Evolutionary conservation across 108 stramenopile species (phyloP), one percentile per base, ranked within the genome.

Genomic region (Nannochloropsis gaditana): DNA sequence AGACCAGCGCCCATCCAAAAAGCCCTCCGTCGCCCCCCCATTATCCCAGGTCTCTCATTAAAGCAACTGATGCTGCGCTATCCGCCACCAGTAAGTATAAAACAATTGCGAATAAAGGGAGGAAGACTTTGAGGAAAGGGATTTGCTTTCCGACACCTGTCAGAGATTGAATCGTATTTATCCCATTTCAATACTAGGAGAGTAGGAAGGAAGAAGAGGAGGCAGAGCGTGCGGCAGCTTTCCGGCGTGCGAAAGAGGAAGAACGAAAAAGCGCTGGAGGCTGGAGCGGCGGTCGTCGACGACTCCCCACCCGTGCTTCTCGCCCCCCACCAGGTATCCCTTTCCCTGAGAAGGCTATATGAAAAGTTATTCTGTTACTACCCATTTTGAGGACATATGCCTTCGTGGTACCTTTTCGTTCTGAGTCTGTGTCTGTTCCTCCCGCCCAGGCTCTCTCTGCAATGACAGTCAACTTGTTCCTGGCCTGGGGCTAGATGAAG

Each of bases 211-310:
- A 73, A n/a, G 19, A 73, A 73, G 59, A 73, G 59, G 59, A 73
- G 59, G 15, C 19, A n/a, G 59, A 73, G 59, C 59, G 15, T 15
- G n/a, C 2, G 59, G 59, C n/a, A 8, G 59, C 59, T 8, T 2
- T 73, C 59, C 59, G n/a, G n/a, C 59, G 59, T 15, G 59, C 15
- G 59, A n/a, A 73, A n/a, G 59, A 73, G 59, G 59, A 73, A n/a
- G n/a, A 8, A n/a, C 1, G 19, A 73, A 8, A 3, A n/a, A 73
- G 59, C 19, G 59, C 15, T 2, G 59, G 59, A 73, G 59, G 59
- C 19, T n/a, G 59, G 59, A n/a, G 15, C 8, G 59, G 59, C 59
- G n/a, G n/a, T 15, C 59, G 59, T 15, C 59, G 59, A 15, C 15
- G 59, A 73, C 59, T 73, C 4, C 59, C 59, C 2, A 73, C 2